Conservation (phyloP, 2,329 filamentous ascomycete species). For the Fusarium multiceps region DNA sequence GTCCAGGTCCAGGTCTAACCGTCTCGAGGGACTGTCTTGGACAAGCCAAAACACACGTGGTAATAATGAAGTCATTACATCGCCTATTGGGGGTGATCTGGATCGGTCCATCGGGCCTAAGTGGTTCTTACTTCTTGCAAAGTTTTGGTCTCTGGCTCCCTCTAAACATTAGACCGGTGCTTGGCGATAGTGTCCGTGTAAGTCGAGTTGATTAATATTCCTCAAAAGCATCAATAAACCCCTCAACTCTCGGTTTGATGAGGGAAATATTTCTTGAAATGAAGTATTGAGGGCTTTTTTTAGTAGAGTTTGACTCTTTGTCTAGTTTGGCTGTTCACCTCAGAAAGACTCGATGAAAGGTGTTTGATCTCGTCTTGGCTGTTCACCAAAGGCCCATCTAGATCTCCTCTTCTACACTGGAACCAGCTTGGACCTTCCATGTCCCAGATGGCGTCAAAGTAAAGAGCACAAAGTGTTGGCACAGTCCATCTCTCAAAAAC, state of each 20-base stretch:
- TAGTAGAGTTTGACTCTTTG: neutral
- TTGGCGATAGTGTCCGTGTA: constrained; percentile 11
- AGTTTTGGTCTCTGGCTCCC: neutral
- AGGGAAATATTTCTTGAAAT: neutral
- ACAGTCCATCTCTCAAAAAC: neutral
- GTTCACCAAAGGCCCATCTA: neutral
- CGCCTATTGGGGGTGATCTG: constrained; percentile 4
- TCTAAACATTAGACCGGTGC: neutral
- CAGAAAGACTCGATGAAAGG: neutral
- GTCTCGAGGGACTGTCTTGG: constrained; percentile 8
- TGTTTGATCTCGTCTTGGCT: neutral
- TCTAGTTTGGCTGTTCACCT: accelerated
- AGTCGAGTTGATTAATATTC: constrained; percentile 5
- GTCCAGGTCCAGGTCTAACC: constrained; percentile 1
- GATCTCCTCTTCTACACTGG: neutral
- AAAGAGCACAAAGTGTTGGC: neutral
- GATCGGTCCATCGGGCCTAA: neutral
- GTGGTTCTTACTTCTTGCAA: neutral
- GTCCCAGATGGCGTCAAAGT: neutral
- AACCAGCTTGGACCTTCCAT: neutral
- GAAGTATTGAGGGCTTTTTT: neutral
- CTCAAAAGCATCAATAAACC: constrained; percentile 10
- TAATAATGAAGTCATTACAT: constrained; percentile 29
- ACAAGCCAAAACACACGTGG: constrained; percentile 15
- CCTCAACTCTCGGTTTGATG: constrained; percentile 11